These are phyloP conservation scores for Curvularia sp. DNA, from an alignment of 2,329 filamentous ascomycete genomes.

Conservation along the genomic window DNA sequence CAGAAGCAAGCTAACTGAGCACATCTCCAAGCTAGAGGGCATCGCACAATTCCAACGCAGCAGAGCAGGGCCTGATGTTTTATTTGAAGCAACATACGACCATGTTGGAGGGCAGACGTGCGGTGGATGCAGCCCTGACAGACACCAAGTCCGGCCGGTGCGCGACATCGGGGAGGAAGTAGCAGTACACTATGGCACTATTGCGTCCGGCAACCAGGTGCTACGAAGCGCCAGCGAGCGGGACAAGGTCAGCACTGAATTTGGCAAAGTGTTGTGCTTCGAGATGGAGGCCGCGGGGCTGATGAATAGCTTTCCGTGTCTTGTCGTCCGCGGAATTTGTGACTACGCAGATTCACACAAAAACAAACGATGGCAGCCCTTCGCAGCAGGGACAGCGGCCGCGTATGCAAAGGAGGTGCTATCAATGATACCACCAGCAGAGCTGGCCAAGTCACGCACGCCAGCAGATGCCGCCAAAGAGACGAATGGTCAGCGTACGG, in stretches of 20 bases:
- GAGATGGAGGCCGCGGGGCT: conserved; percentile 8
- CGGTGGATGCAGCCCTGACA: not conserved
- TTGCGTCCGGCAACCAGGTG: conserved; percentile 53
- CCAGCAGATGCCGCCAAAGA: not conserved
- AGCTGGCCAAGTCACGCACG: not conserved
- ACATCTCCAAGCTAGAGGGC: conserved; percentile 12
- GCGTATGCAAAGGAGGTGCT: conserved; percentile 6
- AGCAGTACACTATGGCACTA: conserved; percentile 48
- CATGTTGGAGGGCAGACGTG: conserved; percentile 2
- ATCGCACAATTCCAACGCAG: conserved; percentile 18
- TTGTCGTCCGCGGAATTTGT: conserved; percentile 9
- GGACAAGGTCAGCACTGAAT: conserved; percentile 41
- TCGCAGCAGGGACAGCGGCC: conserved; percentile 1
- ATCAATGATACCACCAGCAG: not conserved
- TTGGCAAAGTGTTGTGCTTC: conserved; percentile 2
- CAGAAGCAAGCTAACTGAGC: not conserved
- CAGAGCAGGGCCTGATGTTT: conserved; percentile 1
- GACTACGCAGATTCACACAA: conserved; percentile 12
- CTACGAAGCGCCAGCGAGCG: conserved; percentile 50
- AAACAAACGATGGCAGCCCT: conserved; percentile 8
- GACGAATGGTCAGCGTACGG: not conserved
- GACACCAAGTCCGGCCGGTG: not conserved
- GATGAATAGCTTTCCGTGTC: conserved; percentile 6
- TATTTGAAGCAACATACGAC: conserved; percentile 6
- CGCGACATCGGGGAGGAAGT: conserved; percentile 16